Evolutionary conservation across 371 early-diverging fungal species (phyloP).

Genomic region (Lichtheimia hyalospora): DNA sequence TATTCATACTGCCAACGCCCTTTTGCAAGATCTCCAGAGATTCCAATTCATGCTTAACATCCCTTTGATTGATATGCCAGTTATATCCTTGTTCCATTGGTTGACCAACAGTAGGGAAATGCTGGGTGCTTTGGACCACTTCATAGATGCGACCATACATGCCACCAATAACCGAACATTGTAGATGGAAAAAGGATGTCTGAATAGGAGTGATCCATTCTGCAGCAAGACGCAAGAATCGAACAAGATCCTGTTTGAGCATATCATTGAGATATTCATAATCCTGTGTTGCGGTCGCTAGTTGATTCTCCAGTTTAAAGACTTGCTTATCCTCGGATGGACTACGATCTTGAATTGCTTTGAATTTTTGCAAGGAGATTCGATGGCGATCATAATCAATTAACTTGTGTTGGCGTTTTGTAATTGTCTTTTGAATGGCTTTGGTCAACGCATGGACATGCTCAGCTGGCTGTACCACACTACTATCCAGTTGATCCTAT

Average conservation of each 20-base stretch:
- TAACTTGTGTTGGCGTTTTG: constrained; percentile 74
- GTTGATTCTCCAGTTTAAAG: constrained; percentile 51
- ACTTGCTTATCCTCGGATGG: constrained; percentile 64
- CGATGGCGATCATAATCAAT: constrained; percentile 77
- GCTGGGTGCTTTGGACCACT: constrained; percentile 13
- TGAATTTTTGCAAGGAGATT: constrained; percentile 55
- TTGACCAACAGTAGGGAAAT: constrained; percentile 17
- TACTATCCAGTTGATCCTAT: constrained; percentile 62
- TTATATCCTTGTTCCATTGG: constrained; percentile 13
- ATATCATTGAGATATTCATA: constrained; percentile 64
- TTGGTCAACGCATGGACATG: constrained; percentile 60
- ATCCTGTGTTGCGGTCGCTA: constrained; percentile 66
- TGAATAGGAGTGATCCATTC: constrained; percentile 70
- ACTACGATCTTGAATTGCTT: constrained; percentile 57
- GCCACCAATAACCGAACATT: constrained; percentile 52
- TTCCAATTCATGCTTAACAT: constrained; percentile 13
- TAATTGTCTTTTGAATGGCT: constrained; percentile 61
- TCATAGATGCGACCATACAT: constrained; percentile 30
- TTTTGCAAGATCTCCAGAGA: constrained; percentile 16
- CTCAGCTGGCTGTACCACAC: constrained; percentile 28
- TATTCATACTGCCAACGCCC: constrained; percentile 1
- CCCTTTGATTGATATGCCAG: constrained; percentile 2
- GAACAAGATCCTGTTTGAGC: constrained; percentile 61
- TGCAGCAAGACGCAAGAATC: constrained; percentile 50
- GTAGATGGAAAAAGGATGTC: constrained; percentile 61